Evolutionary conservation across 192 early-diverging fungal genomes (phyloP), one percentile per base, ranked within the genome.

Genomic region (Podila minutissima): DNA sequence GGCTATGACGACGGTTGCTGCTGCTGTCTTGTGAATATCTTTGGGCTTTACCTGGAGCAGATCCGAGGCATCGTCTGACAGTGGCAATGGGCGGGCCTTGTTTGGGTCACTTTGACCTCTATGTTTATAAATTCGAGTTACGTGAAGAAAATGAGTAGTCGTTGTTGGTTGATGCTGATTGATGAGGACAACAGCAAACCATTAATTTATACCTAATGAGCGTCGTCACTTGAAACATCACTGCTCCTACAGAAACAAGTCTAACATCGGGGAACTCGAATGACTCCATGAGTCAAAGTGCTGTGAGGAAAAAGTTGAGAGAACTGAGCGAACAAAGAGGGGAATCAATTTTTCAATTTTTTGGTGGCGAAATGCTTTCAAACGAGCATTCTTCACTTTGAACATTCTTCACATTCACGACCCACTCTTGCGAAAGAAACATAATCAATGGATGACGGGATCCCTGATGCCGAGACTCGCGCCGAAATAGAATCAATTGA

Each of bases 401-500:
- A 41, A 13, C 38, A 41, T 13, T 3, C 35, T 9, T 37, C 38
- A 53, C 6, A 5, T 22, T 22, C 51, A 4, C 51, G 6, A 19
- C 6, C 6, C 17, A 24, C 51, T 24, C 17, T 53, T 2, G 19
- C 51, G 15, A 20, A 53, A 4, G 20, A 53, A 6, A 22, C 4
- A 19, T 53, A 24, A 53, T 22, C 20, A 53, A 53, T 53, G 51
- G 38, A 41, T 41, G 38, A 9, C 38, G 38, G 38, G 38, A 41
- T 41, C 11, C 11, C 38, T 41, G 38, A 22, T 24, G 51, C 17
- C 13, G 51, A 53, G 4, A 71, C 69, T 4, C 57, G 48, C 31
- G 71, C 55, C 5, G 77, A 81, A 61, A 65, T 81, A 7, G 62
- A 38, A 15, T 31, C 62, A n/a, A 72, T 73, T 37, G 71, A 73